These are phyloP conservation scores for Melaleuca quinquenervia DNA, from an alignment of 345 rosid species.

Conservation along the genomic window DNA sequence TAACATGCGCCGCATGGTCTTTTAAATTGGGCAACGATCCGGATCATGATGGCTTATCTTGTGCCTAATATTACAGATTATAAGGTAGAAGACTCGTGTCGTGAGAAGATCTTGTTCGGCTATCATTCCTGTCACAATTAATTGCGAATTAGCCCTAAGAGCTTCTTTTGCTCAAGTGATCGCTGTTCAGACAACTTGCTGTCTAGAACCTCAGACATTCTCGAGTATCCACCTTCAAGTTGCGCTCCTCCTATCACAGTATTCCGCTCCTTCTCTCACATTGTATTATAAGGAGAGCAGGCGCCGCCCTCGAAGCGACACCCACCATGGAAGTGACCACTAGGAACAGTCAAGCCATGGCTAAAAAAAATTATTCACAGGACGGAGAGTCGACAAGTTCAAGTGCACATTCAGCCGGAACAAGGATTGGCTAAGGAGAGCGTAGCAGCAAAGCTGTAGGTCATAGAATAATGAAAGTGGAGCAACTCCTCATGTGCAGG, in stretches of 20 bases:
- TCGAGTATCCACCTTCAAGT: not conserved
- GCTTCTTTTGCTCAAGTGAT: not conserved
- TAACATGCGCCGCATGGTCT: too few relatives aligned
- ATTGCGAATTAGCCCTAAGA: not conserved
- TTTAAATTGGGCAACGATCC: too few relatives aligned
- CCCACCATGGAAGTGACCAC: not conserved
- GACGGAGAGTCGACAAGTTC: not conserved
- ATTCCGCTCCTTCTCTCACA: not conserved
- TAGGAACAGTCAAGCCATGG: not conserved
- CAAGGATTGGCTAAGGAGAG: not conserved
- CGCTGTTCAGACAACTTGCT: not conserved
- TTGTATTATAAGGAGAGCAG: not conserved
- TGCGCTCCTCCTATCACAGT: not conserved
- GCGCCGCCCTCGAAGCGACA: not conserved
- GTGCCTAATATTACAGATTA: too few relatives aligned
- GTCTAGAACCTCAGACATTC: not conserved
- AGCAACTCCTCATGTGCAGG: not conserved
- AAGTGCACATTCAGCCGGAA: not conserved
- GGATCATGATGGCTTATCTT: too few relatives aligned
- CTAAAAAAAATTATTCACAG: not conserved
- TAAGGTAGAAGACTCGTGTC: not conserved
- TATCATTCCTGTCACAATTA: not conserved
- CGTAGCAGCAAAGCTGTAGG: not conserved
- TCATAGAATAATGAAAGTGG: not conserved
- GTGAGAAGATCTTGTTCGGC: too few relatives aligned